phyloP scores from a whole-genome alignment of 345 rosid genomes.

The Murraya paniculata region DNA sequence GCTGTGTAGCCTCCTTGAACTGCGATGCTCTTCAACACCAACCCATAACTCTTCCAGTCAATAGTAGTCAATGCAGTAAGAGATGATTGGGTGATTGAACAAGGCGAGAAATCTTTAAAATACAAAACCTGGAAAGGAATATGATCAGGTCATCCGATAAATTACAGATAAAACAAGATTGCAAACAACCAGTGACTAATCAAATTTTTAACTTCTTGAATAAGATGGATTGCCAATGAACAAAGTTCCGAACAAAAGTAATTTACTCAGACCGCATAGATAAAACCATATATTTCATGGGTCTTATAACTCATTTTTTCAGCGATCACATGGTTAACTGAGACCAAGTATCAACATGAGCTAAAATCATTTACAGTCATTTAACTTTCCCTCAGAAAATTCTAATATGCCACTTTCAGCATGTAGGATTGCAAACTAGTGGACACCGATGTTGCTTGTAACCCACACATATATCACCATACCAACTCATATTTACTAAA shows the following conservation, averaged over 20 bases:
- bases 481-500: not conserved
- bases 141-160: constrained; percentile 11
- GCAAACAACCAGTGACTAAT: not conserved
- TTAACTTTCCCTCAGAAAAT: not conserved
- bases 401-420: not conserved
- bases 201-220: not conserved
- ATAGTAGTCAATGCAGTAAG: constrained; percentile 55
- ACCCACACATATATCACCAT: not conserved
- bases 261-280: not conserved
- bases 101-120: constrained; percentile 67
- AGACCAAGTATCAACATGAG: not conserved
- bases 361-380: not conserved
- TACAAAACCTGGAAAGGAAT: constrained; percentile 59
- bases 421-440: not conserved
- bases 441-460: not conserved
- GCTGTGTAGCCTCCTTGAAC: constrained; percentile 46
- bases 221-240: not conserved
- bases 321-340: not conserved
- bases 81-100: constrained; percentile 42
- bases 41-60: constrained; percentile 88
- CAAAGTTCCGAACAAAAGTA: not conserved
- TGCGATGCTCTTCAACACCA: constrained; percentile 40
- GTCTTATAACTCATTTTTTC: not conserved
- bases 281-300: not conserved
- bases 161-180: not conserved